Evolutionary conservation across 768 basidiomycete genomes (phyloP).

Genomic region (Russula sp.): DNA sequence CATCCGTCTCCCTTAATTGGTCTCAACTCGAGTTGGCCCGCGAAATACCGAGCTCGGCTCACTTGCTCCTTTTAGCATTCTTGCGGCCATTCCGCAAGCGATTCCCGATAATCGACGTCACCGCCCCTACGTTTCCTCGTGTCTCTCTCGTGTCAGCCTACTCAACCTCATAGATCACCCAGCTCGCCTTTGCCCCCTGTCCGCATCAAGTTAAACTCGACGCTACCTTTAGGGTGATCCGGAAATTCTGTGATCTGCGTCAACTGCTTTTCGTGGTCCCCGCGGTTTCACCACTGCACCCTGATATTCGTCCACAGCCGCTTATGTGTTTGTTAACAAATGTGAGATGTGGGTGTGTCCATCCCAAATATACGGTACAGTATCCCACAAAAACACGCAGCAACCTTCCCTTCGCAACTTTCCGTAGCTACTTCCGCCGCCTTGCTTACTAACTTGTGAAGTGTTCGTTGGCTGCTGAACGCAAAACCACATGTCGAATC

Average conservation of each 20-base stretch:
- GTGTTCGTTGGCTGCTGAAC: slow-evolving; percentile 9
- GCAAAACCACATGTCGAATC: slow-evolving; percentile 20
- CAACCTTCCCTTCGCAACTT: slow-evolving; percentile 13
- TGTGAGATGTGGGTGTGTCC: slow-evolving; percentile 16
- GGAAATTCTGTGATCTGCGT: slow-evolving; percentile 25
- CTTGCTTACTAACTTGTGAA: slow-evolving; percentile 1
- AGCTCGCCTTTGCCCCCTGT: slow-evolving; percentile 24
- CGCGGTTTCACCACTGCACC: slow-evolving; percentile 17
- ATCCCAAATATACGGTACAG: not conserved
- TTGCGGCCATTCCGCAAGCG: slow-evolving; percentile 18
- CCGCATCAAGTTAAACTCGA: slow-evolving; percentile 29
- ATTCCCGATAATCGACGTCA: slow-evolving; percentile 30
- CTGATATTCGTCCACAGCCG: slow-evolving; percentile 24
- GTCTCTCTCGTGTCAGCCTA: slow-evolving; percentile 16
- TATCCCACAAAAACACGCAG: slow-evolving; percentile 13
- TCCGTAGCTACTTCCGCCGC: slow-evolving; percentile 16
- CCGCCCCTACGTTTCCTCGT: slow-evolving; percentile 24
- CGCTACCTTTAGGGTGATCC: slow-evolving; percentile 25
- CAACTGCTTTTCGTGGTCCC: slow-evolving; percentile 17
- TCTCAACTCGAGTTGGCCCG: slow-evolving; percentile 15
- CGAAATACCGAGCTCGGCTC: slow-evolving; percentile 24
- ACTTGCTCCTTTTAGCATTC: slow-evolving; percentile 19
- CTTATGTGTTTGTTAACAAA: slow-evolving; percentile 9
- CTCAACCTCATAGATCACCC: slow-evolving; percentile 18
- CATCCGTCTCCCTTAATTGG: slow-evolving; percentile 26